phyloP scores from a whole-genome alignment of 225 moss, liverwort and hornwort genomes.

The Bryum argenteum region DNA sequence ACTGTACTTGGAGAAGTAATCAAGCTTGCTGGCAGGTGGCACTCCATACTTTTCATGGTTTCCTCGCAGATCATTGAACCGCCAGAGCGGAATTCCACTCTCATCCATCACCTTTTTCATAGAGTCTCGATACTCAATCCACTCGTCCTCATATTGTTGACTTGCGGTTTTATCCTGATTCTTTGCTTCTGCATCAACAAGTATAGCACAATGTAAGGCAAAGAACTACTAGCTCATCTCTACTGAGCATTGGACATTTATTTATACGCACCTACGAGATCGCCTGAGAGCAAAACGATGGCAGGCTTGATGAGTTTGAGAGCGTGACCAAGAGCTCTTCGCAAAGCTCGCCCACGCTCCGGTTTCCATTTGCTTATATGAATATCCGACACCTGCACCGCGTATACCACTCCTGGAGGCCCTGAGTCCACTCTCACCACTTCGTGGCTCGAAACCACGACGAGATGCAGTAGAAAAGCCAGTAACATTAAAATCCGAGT shows the following conservation, averaged over 20 bases:
- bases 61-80: conserved; percentile 78
- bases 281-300: conserved; percentile 79
- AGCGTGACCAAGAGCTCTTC: conserved; percentile 66
- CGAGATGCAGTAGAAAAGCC: neutral
- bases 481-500: conserved; percentile 19
- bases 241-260: no score
- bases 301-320: conserved; percentile 69
- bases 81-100: conserved; percentile 61
- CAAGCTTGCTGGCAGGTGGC: conserved; percentile 62
- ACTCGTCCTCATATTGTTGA: conserved; percentile 81
- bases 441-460: conserved; percentile 11
- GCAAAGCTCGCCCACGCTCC: conserved; percentile 55
- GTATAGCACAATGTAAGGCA: conserved; percentile 3
- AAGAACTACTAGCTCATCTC: neutral
- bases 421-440: conserved; percentile 44
- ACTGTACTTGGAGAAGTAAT: conserved; percentile 75
- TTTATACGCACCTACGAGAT: conserved; percentile 71
- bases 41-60: conserved; percentile 98
- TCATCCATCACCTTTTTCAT: conserved; percentile 61
- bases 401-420: conserved; percentile 78
- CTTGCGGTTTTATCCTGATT: conserved; percentile 58
- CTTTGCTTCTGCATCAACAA: conserved; percentile 77
- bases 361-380: conserved; percentile 80
- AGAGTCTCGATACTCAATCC: conserved; percentile 71
- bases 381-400: conserved; percentile 90